These are phyloP conservation scores for Suhomyces prunicola DNA, from an alignment of 805 yeast genomes.

Conservation along the genomic window DNA sequence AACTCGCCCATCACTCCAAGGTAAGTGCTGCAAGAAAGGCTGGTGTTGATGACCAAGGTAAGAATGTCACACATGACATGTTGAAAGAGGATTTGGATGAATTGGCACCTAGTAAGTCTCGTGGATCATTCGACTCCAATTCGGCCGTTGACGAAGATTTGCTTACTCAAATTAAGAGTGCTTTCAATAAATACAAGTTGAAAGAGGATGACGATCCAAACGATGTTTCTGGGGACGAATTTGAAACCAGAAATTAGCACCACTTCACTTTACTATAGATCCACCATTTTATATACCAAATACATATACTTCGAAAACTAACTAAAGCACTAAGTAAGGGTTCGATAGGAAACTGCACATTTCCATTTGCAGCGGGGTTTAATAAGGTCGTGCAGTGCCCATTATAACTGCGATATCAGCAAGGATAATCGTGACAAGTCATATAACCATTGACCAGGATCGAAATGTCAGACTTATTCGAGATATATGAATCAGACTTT, in stretches of 20 bases:
- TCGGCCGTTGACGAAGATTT: conserved; percentile 31
- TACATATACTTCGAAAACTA: not conserved
- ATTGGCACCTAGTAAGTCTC: conserved; percentile 17
- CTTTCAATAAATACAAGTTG: conserved; percentile 31
- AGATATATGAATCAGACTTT: conserved; percentile 67
- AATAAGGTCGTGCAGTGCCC: not conserved
- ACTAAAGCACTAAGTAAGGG: not conserved
- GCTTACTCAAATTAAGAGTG: conserved; percentile 33
- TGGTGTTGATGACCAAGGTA: conserved; percentile 12
- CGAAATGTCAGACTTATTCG: conserved; percentile 52
- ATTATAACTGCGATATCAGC: not conserved
- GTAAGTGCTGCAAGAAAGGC: conserved; percentile 16
- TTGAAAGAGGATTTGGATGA: conserved; percentile 16
- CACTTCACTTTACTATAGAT: not conserved
- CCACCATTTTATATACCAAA: not conserved
- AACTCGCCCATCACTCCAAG: conserved; percentile 24
- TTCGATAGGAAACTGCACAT: not conserved
- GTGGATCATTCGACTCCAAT: conserved; percentile 29
- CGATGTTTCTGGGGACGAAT: conserved; percentile 52
- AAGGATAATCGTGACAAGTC: conserved; percentile 1
- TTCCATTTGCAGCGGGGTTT: not conserved
- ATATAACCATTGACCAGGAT: not conserved
- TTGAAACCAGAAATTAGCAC: conserved; percentile 32
- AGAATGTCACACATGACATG: conserved; percentile 17
- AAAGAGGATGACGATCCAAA: conserved; percentile 36